Evolutionary conservation across 2,329 filamentous ascomycete genomes (phyloP), one percentile per base, ranked within the genome.

Genomic region (Aureobasidium zeae): DNA sequence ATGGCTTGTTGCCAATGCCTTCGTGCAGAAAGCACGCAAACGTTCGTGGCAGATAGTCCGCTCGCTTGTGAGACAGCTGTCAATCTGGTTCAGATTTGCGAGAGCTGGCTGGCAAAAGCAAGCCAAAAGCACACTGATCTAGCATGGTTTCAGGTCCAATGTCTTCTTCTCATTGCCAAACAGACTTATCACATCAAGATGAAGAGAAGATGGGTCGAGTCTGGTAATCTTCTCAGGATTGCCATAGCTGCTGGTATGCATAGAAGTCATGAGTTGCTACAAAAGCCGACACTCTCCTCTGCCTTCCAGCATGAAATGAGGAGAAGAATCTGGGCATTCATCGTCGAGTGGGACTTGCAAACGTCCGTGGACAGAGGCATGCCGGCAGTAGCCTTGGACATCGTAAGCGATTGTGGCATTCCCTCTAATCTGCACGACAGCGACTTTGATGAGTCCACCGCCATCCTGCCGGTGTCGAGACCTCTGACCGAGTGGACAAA

Each of bases 341-440:
- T 76, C 8, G 57, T 72, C 8, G 73, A 78, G 50, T 57, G 77
- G 19, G 74, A 78, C 44, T 55, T 76, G 2, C 73, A 77, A 50
- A 65, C 71, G 0, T 71, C 72, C 1, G 58, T 77, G 11, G 72
- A 77, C 48, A 64, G 65, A 10, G 75, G 75, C 1, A 70, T 77
- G 60, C 67, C 70, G 2, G 63, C 66, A 4, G 58, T 61, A 1
- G 55, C 63, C 1, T 63, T 57, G 34, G 54, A 55, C 2, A 48
- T 65, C 2, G 68, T 73, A 28, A 73, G 70, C 46, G 73, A 77
- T 48, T 66, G 64, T 3, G 59, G 62, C 7, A 56, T 67, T 4
- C 71, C 73, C 1, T 56, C 63, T 16, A 74, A 76, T 47, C 55
- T 75, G 13, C 63, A 69, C 21, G 71, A 76, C 46, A 64, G 69